phyloP scores from a whole-genome alignment of 176 grass and related monocot species.

The Musa schizocarpa region DNA sequence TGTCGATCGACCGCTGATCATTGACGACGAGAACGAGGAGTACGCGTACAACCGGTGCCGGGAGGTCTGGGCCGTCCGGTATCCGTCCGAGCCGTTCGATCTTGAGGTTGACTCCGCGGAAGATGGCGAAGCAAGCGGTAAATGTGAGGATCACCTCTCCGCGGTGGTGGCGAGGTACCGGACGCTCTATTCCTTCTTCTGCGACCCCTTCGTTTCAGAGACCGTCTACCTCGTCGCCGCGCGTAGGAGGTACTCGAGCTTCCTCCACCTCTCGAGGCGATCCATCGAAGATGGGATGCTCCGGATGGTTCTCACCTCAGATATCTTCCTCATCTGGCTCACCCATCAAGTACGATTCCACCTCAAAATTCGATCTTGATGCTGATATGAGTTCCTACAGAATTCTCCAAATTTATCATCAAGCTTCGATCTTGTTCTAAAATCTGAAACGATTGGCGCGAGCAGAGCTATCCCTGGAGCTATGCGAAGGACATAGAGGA shows the following conservation, averaged over 20 bases:
- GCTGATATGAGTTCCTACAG: not conserved
- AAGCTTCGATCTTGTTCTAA: not conserved
- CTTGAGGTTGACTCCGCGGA: constrained; percentile 20
- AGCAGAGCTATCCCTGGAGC: constrained; percentile 62
- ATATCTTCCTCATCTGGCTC: constrained; percentile 84
- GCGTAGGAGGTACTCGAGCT: constrained; percentile 39
- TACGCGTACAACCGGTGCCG: constrained; percentile 50
- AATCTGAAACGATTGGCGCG: not conserved
- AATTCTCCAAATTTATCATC: not conserved
- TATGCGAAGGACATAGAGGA: constrained; percentile 46
- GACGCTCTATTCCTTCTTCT: constrained; percentile 33
- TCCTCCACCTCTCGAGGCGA: constrained; percentile 57
- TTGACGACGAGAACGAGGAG: constrained; percentile 73
- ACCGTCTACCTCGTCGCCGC: constrained; percentile 76
- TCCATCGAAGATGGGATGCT: not conserved
- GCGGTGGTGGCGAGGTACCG: constrained; percentile 30
- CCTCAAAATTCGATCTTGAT: constrained; percentile 5
- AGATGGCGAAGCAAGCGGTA: constrained; percentile 3
- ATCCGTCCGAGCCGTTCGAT: constrained; percentile 64
- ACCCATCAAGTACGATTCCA: constrained; percentile 62
- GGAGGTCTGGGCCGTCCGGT: constrained; percentile 57
- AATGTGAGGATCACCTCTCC: constrained; percentile 23
- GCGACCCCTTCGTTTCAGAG: constrained; percentile 46
- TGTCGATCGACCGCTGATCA: constrained; percentile 52
- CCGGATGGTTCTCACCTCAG: constrained; percentile 54